Evolutionary conservation across 2,329 filamentous ascomycete genomes (phyloP).

Genomic region (Sporothrix pseudoabietina): DNA sequence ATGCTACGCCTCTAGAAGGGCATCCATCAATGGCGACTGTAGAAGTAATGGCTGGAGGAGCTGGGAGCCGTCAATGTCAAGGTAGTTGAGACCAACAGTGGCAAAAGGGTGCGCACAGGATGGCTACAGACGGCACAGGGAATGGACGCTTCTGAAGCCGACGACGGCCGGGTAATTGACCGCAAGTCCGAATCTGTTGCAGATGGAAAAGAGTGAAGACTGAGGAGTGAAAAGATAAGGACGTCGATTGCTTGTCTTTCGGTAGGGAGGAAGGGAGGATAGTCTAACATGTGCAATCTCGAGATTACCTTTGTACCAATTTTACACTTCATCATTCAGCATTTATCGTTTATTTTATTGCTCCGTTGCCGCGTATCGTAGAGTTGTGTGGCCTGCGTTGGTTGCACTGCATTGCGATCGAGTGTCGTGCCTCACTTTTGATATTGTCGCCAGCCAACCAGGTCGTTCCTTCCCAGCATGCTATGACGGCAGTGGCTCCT

Average conservation of each 20-base stretch:
- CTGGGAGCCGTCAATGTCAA: too few species aligned
- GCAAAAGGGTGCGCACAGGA: too few species aligned
- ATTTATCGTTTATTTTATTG: not conserved
- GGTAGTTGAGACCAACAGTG: too few species aligned
- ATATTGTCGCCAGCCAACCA: not conserved
- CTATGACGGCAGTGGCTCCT: constrained; percentile 1
- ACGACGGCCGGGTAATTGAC: too few species aligned
- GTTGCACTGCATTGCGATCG: not conserved
- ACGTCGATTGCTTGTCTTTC: not conserved
- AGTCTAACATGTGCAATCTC: not conserved
- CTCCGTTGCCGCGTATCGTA: not conserved
- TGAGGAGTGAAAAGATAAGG: not conserved
- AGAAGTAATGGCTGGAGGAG: too few species aligned
- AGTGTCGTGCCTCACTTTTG: not conserved
- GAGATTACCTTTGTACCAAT: not conserved
- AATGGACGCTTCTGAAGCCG: too few species aligned
- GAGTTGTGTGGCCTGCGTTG: not conserved
- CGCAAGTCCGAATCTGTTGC: too few species aligned
- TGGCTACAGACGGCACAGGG: too few species aligned
- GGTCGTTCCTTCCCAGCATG: not conserved
- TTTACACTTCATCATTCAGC: too few species aligned
- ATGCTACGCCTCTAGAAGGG: too few species aligned
- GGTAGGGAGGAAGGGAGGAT: too few species aligned
- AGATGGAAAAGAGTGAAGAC: not conserved
- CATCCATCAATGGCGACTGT: too few species aligned